A percentile compares a stretch with the other conserved stretches of the same genome.
These are phyloP conservation scores for Allium fistulosum DNA, from an alignment of 106 monocot species.

Conservation along the genomic window DNA sequence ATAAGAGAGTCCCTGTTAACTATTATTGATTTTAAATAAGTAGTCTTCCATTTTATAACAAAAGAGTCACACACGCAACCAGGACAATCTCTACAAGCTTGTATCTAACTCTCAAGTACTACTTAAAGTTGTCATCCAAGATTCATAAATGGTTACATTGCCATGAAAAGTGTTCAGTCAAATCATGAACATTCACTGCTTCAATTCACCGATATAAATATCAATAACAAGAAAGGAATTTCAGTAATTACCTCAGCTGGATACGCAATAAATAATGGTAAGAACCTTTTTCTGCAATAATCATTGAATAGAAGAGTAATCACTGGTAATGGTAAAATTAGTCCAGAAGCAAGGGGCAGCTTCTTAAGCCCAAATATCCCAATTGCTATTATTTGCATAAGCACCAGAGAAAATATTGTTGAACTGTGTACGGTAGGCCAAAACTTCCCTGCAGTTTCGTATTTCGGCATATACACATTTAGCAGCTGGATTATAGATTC, in stretches of 20 bases:
- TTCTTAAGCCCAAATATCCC: conserved; percentile 92
- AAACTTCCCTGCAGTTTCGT: conserved; percentile 86
- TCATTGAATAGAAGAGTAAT: conserved; percentile 84
- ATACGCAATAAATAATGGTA: conserved; percentile 60
- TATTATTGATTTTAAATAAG: too few relatives aligned
- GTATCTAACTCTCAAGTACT: too few relatives aligned
- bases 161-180: too few relatives aligned
- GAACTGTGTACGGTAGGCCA: conserved; percentile 88
- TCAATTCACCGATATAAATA: too few relatives aligned
- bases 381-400: conserved; percentile 89
- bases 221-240: background rate
- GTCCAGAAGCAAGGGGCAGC: conserved; percentile 68
- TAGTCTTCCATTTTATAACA: too few relatives aligned
- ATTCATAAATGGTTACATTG: too few relatives aligned
- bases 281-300: conserved; percentile 82
- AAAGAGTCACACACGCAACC: too few relatives aligned
- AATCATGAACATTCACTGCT: too few relatives aligned
- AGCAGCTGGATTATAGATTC: conserved; percentile 51
- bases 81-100: too few relatives aligned
- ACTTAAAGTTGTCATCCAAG: too few relatives aligned
- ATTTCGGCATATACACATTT: conserved; percentile 81
- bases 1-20: too few relatives aligned
- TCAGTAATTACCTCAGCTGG: conserved; percentile 65
- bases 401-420: conserved; percentile 77
- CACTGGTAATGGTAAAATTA: conserved; percentile 76